Evolutionary conservation across 495 filamentous ascomycete genomes (phyloP), one percentile per base, ranked within the genome.

Genomic region (Trichocladium antarcticum): DNA sequence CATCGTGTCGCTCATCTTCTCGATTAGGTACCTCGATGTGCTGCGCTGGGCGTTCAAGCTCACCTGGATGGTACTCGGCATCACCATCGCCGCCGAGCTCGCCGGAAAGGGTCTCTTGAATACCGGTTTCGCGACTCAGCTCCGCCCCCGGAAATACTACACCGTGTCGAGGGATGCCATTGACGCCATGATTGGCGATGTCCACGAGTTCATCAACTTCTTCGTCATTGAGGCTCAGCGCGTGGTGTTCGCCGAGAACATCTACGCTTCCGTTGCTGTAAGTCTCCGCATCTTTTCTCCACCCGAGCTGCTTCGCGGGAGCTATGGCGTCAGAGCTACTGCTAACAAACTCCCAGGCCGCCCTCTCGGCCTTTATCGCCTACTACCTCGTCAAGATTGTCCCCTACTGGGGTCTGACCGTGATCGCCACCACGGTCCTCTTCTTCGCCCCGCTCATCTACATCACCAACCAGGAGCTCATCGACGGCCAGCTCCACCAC

Each of bases 221-320:
- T 88, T 96, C 69, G 75, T 95, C 55, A 88, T 99, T 54, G 92
- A 99, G 71, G 81, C 86, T 64, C 92, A 99, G 77, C 81, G 93
- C 50, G 78, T 99, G 58, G 57, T 97, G 45, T 99, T 94, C 57
- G 92, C 82, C 43, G 92, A 99, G 80, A 97, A 97, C 60, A 73
- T 94, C 42, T 72, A 78, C 47, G 81, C 79, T 55, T 94, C 92
- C 2, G 65, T 79, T 68, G 80, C 79, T 51, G 89, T 96, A 80
- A 69, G 87, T 42, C 45, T 42, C 47, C 15, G 32, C 38, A 37
- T 22, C 12, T 49, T 27, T 16, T 16, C 14, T 20, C 39, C 40
- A 44, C 32, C 46, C 29, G 34, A 42, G 40, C 42, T 45, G 41
- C 29, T 24, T 42, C 24, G n/a, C 29, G 36, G 16, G 48, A 49